These are phyloP conservation scores for Cyclocybe aegerita DNA, from an alignment of 768 basidiomycete genomes.

Conservation along the genomic window DNA sequence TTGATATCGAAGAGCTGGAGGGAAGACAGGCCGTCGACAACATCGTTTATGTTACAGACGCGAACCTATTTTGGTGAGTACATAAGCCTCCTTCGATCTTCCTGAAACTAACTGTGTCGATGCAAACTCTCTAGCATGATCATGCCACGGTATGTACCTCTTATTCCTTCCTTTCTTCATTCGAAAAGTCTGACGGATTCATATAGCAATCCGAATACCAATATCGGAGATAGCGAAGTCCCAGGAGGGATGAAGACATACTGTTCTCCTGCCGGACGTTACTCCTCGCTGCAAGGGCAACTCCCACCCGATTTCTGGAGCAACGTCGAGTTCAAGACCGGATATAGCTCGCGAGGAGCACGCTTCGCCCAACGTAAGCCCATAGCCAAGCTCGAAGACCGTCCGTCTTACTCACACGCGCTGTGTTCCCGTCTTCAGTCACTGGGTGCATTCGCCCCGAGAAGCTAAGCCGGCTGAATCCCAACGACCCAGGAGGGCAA, in stretches of 20 bases:
- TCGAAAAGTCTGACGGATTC: too few species aligned
- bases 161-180: neutral
- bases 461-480: constrained; percentile 40
- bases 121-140: constrained; percentile 35
- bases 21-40: constrained; percentile 40
- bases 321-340: constrained; percentile 46
- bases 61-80: constrained; percentile 44
- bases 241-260: constrained; percentile 56
- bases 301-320: constrained; percentile 50
- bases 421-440: constrained; percentile 29
- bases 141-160: constrained; percentile 38
- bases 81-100: neutral
- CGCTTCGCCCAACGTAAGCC: constrained; percentile 44
- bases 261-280: constrained; percentile 44
- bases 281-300: constrained; percentile 42
- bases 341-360: constrained; percentile 37
- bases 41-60: constrained; percentile 48
- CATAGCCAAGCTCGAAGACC: neutral
- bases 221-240: constrained; percentile 54
- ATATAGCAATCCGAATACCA: constrained; percentile 45
- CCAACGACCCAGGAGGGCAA: constrained; percentile 49
- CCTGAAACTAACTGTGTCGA: neutral
- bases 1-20: constrained; percentile 4
- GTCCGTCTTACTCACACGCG: neutral
- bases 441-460: constrained; percentile 53